Evolutionary conservation across 2,329 filamentous ascomycete species (phyloP).

Genomic region (Stachybotrys chartarum): DNA sequence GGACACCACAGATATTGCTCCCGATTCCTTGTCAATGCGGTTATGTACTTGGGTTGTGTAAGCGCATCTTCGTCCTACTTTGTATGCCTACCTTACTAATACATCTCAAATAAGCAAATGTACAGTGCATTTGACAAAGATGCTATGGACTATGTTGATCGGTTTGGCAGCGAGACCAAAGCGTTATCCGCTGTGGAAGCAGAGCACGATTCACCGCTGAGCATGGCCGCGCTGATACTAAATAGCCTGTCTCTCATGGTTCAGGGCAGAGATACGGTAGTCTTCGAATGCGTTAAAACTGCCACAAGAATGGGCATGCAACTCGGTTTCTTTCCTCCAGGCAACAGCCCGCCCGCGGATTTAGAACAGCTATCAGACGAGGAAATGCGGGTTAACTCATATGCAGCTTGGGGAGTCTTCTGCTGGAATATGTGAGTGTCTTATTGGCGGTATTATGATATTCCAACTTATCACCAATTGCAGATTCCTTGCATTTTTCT

Average conservation of each 20-base stretch:
- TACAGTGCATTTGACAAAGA: conserved; percentile 20
- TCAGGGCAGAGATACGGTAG: conserved; percentile 25
- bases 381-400: conserved; percentile 7
- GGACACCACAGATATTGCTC: conserved; percentile 17
- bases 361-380: conserved; percentile 3
- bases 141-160: conserved; percentile 7
- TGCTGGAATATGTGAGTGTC: conserved; percentile 29
- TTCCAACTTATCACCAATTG: background rate
- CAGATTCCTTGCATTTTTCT: conserved; percentile 24
- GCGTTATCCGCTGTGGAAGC: conserved; percentile 13
- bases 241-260: conserved; percentile 25
- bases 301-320: conserved; percentile 20
- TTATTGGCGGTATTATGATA: background rate
- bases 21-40: conserved; percentile 21
- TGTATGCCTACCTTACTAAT: background rate
- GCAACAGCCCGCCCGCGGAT: conserved; percentile 1
- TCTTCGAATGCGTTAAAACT: conserved; percentile 19
- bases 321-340: conserved; percentile 20
- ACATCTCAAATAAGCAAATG: conserved; percentile 23
- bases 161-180: conserved; percentile 20
- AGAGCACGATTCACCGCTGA: conserved; percentile 11
- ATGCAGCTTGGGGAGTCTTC: conserved; percentile 24
- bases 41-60: conserved; percentile 27
- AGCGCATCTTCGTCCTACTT: conserved; percentile 8
- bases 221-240: conserved; percentile 23